A percentile compares a stretch with the other conserved stretches of the same genome.
Evolutionary conservation across 805 yeast species (phyloP).

Genomic region (Candida andamanensis): DNA sequence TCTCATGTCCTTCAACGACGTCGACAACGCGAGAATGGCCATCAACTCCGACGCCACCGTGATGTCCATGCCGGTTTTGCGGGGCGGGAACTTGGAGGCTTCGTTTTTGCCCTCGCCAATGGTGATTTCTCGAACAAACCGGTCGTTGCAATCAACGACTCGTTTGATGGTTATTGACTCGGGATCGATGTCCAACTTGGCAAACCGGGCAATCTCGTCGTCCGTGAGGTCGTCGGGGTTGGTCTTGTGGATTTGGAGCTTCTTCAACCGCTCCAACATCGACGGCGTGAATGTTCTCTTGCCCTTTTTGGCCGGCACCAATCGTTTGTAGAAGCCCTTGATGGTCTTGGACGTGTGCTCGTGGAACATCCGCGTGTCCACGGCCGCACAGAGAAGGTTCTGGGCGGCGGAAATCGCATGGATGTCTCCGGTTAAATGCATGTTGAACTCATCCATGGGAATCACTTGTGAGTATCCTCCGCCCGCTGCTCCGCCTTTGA

Average conservation of each 20-base stretch:
- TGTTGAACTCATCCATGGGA: slow-evolving; percentile 98
- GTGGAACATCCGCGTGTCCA: slow-evolving; percentile 95
- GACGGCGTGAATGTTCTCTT: slow-evolving; percentile 71
- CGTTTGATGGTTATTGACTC: slow-evolving; percentile 86
- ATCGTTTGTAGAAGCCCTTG: slow-evolving; percentile 72
- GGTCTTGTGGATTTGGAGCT: slow-evolving; percentile 75
- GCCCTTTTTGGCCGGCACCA: slow-evolving; percentile 85
- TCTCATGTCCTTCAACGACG: slow-evolving; percentile 76
- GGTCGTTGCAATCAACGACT: slow-evolving; percentile 91
- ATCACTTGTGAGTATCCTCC: slow-evolving; percentile 98
- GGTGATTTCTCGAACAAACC: slow-evolving; percentile 83
- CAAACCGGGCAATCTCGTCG: slow-evolving; percentile 71
- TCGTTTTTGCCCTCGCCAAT: slow-evolving; percentile 92
- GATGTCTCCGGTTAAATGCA: slow-evolving; percentile 96
- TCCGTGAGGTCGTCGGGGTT: slow-evolving; percentile 75
- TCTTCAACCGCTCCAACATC: slow-evolving; percentile 68
- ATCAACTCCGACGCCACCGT: slow-evolving; percentile 94
- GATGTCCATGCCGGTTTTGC: slow-evolving; percentile 90
- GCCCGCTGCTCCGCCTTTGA: slow-evolving; percentile 99
- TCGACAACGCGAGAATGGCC: slow-evolving; percentile 89
- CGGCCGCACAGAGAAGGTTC: slow-evolving; percentile 91
- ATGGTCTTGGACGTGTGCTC: slow-evolving; percentile 79
- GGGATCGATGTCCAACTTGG: slow-evolving; percentile 84
- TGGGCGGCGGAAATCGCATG: slow-evolving; percentile 95
- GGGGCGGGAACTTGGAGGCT: slow-evolving; percentile 63